Evolutionary conservation across 805 yeast species (phyloP).

Genomic region (Yamadazyma scolyti): DNA sequence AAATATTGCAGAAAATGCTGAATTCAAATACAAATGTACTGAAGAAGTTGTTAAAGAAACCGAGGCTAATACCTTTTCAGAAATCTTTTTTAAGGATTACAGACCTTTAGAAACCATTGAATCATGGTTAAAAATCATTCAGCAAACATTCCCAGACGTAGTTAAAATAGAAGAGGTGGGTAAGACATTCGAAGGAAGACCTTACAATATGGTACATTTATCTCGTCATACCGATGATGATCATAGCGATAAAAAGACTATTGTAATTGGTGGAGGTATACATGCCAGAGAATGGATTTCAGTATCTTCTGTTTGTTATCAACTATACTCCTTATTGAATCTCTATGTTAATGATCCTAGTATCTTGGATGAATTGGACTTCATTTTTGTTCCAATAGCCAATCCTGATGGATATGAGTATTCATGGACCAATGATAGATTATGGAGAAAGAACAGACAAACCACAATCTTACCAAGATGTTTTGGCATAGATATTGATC

Average conservation of each 20-base stretch:
- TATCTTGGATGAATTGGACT: constrained; percentile 56
- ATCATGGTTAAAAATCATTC: constrained; percentile 64
- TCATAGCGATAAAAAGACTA: constrained; percentile 48
- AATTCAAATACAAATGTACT: constrained; percentile 10
- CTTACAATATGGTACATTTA: constrained; percentile 63
- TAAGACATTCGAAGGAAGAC: constrained; percentile 69
- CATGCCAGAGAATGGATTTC: constrained; percentile 93
- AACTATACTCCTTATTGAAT: constrained; percentile 35
- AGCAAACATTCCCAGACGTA: constrained; percentile 59
- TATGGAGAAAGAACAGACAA: constrained; percentile 90
- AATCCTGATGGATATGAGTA: constrained; percentile 91
- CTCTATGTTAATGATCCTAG: constrained; percentile 26
- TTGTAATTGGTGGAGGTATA: constrained; percentile 77
- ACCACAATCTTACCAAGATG: constrained; percentile 61
- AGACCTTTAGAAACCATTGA: constrained; percentile 66
- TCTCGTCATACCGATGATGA: constrained; percentile 42
- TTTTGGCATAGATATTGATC: constrained; percentile 83
- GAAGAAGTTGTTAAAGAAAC: constrained; percentile 13
- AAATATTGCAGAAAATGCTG: constrained; percentile 1
- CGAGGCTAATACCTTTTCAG: constrained; percentile 24
- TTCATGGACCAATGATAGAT: constrained; percentile 74
- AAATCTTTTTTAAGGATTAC: constrained; percentile 67
- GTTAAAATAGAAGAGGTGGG: constrained; percentile 70
- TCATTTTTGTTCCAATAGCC: constrained; percentile 74
- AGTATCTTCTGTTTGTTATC: constrained; percentile 63